A percentile compares a stretch with the other conserved stretches of the same genome.
phyloP scores from a whole-genome alignment of 768 basidiomycete genomes.

The Mycena latifolia region DNA sequence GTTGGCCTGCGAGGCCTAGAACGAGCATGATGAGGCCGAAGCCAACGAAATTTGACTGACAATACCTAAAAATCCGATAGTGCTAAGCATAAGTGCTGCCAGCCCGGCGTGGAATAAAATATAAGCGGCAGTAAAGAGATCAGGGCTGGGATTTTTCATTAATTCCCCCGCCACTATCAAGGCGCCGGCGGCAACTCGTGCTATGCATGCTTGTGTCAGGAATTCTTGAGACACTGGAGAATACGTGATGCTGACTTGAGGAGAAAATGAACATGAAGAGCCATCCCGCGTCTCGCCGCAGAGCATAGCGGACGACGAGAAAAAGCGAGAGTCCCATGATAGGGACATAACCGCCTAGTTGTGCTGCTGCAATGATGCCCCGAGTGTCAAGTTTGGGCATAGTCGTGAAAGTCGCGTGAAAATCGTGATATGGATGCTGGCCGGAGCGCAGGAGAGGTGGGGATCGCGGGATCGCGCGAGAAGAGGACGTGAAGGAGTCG shows the following conservation, averaged over 20 bases:
- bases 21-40: constrained; percentile 37
- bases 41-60: constrained; percentile 22
- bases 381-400: constrained; percentile 59
- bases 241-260: constrained; percentile 55
- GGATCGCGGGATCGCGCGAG: constrained; percentile 26
- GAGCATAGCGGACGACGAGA: constrained; percentile 65
- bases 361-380: constrained; percentile 65
- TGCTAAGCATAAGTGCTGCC: constrained; percentile 54
- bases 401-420: constrained; percentile 5
- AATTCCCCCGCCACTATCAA: constrained; percentile 67
- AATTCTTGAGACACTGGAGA: neutral
- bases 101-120: constrained; percentile 61
- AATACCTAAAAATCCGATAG: constrained; percentile 64
- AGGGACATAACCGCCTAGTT: constrained; percentile 72
- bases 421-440: no score
- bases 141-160: constrained; percentile 47
- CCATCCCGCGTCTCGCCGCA: constrained; percentile 74
- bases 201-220: constrained; percentile 47
- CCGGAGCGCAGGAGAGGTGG: neutral
- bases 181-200: constrained; percentile 68
- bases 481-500: constrained; percentile 29
- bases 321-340: constrained; percentile 59
- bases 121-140: constrained; percentile 66
- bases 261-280: constrained; percentile 75
- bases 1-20: constrained; percentile 57